Base-by-base conservation (phyloP, 208 protist species). In the Acanthamoeba quina region DNA sequence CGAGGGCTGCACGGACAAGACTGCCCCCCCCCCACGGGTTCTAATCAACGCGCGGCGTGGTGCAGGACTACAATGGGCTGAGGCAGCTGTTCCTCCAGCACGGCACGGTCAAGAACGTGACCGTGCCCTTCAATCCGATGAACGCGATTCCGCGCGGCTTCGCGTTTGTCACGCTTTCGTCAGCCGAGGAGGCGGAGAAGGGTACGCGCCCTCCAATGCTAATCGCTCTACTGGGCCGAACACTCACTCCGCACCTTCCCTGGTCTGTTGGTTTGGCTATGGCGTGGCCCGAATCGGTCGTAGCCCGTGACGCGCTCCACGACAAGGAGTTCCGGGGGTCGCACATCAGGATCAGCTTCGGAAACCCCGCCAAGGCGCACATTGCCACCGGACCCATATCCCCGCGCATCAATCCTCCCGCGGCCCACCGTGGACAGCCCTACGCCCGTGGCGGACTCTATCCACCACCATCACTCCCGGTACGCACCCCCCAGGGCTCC, bases 241-340 rank as follows among this genome's bases (percentile, higher is more conserved):
- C 15, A 86, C 21, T 52, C 49, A 24, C 6, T 6, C 15, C 15
- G 68, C 5, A 5, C 19, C 7, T 37, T 37, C 68, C 47, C 37
- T 34, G 29, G 15, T 86, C 54, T 0, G 13, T 17, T n/a, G 21
- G 29, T 86, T 29, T 86, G 24, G 26, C 7, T 41, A 7, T 9
- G 34, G 3, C 9, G 44, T 47, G 44, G 44, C 44, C 44, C 9
- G 44, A 11, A 47, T 47, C 47, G 47, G n/a, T n/a, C 64, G n/a
- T 31, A 89, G 82, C 82, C n/a, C 82, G 82, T n/a, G 21, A 89
- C 29, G 82, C 13, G 15, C 56, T 89, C 15, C 24, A 89, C 82
- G 29, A 66, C 49, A 41, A 52, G 13, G 26, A 60, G 9, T 89
- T 89, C 56, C 49, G 34, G 21, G 56, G 56, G 19, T 13, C 52